Evolutionary conservation across 2,329 filamentous ascomycete species (phyloP), one percentile per base, ranked within the genome.

Genomic region (Thielaviopsis euricoi): DNA sequence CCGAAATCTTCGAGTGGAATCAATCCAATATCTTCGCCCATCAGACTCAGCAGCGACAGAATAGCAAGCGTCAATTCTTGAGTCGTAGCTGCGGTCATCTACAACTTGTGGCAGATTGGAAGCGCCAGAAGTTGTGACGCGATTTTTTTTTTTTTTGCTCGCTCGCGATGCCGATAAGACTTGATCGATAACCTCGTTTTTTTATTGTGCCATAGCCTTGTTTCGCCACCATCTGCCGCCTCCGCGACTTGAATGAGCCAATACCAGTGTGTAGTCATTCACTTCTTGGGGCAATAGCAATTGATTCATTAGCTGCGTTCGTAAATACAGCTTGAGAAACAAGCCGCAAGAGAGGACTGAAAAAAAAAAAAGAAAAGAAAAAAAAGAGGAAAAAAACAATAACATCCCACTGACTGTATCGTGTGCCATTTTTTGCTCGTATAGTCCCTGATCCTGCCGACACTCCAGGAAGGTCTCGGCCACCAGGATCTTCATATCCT

Each of bases 371-470:
- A 13, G 15, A 40, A 43, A 43, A 17, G 6, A 15, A 13, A 17
- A 43, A 2, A 43, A 43, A 43, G 29, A 10, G 29, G 7, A 33
- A 43, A 43, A 43, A 43, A 43, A 43, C 17, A 40, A 6, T 40
- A 12, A 40, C 37, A 43, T 55, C 37, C 40, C 23, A 23, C 22
- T 21, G n/a, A 55, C 46, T 46, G 22, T 49, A 55, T 55, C 37
- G 37, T 25, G 53, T 25, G 50, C 46, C 40, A n/a, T 58, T 19
- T 52, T 40, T 49, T 40, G 12, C 19, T 53, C 33, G 26, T 33
- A 23, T 58, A 58, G 56, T 58, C 56, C 48, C 52, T 53, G 51
- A 55, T 54, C 49, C 56, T 46, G 52, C 51, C 52, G 56, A 58
- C 25, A 54, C 33, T 40, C 51, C 56, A 54, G 56, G 56, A 54